Conservation (phyloP, 1,284 basidiomycete genomes). For the Ganoderma sinense region DNA sequence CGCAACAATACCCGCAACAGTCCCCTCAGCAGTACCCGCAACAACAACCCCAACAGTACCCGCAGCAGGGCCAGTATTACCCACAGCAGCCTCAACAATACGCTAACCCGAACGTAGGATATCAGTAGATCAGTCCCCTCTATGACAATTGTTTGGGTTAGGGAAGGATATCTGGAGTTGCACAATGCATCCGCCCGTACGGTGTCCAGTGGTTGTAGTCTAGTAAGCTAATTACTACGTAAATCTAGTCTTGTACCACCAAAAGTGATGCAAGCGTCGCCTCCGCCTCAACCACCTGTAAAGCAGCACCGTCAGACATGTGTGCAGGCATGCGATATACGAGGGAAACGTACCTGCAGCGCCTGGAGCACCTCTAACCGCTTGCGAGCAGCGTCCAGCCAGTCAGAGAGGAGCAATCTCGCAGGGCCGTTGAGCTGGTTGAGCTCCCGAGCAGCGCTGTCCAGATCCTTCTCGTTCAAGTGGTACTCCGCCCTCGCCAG, state of each 20-base stretch:
- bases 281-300: constrained; percentile 84
- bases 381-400: constrained; percentile 90
- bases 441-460: constrained; percentile 89
- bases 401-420: constrained; percentile 85
- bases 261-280: constrained; percentile 76
- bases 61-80: neutral
- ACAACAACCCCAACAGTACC: neutral
- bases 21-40: neutral
- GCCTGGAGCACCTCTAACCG: constrained; percentile 95
- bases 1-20: neutral
- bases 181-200: constrained; percentile 11
- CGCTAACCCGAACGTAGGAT: constrained; percentile 4
- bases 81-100: constrained; percentile 3
- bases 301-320: constrained; percentile 13
- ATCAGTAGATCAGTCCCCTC: neutral
- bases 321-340: neutral
- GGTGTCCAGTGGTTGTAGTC: constrained; percentile 31
- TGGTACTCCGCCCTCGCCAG: constrained; percentile 92
- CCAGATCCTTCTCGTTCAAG: constrained; percentile 92
- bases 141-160: constrained; percentile 6
- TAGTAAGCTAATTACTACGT: constrained; percentile 31
- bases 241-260: constrained; percentile 50
- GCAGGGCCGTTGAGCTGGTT: constrained; percentile 92
- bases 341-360: constrained; percentile 68
- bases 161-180: neutral